A percentile compares a stretch with the other conserved stretches of the same genome.
phyloP scores from a whole-genome alignment of 1,284 basidiomycete genomes.

The Naganishia liquefaciens region DNA sequence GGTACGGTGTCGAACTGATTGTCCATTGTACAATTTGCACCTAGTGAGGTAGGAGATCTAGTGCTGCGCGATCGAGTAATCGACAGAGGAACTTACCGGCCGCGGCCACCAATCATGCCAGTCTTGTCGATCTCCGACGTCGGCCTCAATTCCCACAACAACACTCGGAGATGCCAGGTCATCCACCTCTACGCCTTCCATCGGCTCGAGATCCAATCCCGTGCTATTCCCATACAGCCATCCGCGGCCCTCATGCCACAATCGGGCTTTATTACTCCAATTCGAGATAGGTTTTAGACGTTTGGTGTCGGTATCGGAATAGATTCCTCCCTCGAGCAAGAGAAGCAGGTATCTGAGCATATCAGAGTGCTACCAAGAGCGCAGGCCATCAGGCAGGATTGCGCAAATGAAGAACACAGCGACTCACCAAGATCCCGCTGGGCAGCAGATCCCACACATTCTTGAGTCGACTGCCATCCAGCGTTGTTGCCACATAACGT shows the following conservation, averaged over 20 bases:
- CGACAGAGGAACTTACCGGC: constrained; percentile 50
- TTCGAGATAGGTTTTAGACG: constrained; percentile 44
- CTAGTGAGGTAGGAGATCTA: constrained; percentile 35
- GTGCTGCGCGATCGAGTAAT: not conserved
- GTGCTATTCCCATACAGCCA: constrained; percentile 39
- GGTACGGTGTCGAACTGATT: constrained; percentile 40
- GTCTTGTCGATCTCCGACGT: constrained; percentile 52
- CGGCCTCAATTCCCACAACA: constrained; percentile 54
- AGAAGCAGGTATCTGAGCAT: constrained; percentile 52
- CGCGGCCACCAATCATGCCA: constrained; percentile 54
- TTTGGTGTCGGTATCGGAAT: constrained; percentile 53
- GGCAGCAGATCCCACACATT: constrained; percentile 48
- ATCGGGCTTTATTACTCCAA: constrained; percentile 44
- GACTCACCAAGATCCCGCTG: constrained; percentile 49
- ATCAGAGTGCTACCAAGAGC: constrained; percentile 40
- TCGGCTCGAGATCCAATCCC: constrained; percentile 19
- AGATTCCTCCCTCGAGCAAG: constrained; percentile 51
- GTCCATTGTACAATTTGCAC: constrained; percentile 56
- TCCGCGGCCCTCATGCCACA: constrained; percentile 46
- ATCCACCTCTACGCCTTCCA: constrained; percentile 1
- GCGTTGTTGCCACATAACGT: constrained; percentile 13
- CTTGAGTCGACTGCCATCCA: constrained; percentile 40
- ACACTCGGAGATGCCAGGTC: constrained; percentile 43
- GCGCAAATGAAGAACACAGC: not conserved
- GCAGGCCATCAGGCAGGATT: constrained; percentile 26